Evolutionary conservation across 2,329 filamentous ascomycete genomes (phyloP), one percentile per base, ranked within the genome.

Genomic region (Penicillium sp.): DNA sequence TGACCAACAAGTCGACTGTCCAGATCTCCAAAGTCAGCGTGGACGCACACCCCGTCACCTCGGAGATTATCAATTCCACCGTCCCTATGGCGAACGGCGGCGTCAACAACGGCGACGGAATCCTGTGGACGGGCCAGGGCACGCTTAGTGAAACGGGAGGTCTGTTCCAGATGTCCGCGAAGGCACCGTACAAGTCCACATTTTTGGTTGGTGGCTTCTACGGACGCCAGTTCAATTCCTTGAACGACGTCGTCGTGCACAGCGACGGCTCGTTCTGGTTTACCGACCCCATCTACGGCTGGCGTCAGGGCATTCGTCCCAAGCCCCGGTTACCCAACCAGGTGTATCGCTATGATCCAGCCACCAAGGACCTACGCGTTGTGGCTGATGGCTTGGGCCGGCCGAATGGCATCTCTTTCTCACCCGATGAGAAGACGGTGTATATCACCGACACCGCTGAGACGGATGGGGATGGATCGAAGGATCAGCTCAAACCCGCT

Each of bases 51-150:
- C 35, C 38, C 2, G 36, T 51, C 2, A 48, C 39, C 4, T 59
- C 60, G 4, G 64, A 70, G 30, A 60, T 69, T 28, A 58, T 74
- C 16, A 54, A 59, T 1, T 57, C 56, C 0, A 56, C 60, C 3
- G 57, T 74, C 1, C 55, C 58, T 3, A 71, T 76, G 69, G 63
- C 68, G 3, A 77, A 77, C 31, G 74, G 74, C 21, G 74, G 70
- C 7, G 68, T 74, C 31, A 76, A 74, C 39, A 69, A 71, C 53
- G 47, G 60, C 2, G 59, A 63, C 11, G 61, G 65, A 11, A 46
- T 74, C 10, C 55, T 73, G 14, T 71, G 72, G 50, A 71, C 69
- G 40, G 64, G 63, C 1, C 71, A 73, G 37, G 71, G 71, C 8
- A 46, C 43, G 5, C 15, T 48, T 10, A 53, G 45, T 21, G 21